A percentile compares a stretch with the other conserved stretches of the same genome.
Evolutionary conservation across 805 yeast genomes (phyloP).

Genomic region (Lachancea meyersii): DNA sequence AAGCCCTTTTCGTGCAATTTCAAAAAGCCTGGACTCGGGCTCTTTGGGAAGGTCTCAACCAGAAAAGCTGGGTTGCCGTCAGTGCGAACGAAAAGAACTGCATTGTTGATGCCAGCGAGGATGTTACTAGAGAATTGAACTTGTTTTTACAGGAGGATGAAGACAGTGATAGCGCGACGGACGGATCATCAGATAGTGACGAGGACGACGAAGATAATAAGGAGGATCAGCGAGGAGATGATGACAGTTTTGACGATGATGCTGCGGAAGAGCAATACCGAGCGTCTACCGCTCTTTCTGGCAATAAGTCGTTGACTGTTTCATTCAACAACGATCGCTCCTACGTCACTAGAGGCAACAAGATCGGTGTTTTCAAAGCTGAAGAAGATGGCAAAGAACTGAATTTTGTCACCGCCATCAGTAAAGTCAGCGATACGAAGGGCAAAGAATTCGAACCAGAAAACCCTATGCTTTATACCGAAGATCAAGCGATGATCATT

Average conservation of each 20-base stretch:
- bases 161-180: conserved; percentile 21
- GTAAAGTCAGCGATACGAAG: conserved; percentile 44
- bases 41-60: conserved; percentile 57
- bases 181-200: conserved; percentile 23
- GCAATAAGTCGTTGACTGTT: conserved; percentile 42
- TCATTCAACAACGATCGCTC: conserved; percentile 67
- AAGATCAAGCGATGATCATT: conserved; percentile 62
- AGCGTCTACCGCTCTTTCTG: conserved; percentile 2
- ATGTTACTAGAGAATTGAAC: conserved; percentile 31
- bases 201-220: conserved; percentile 29
- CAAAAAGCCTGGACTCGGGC: conserved; percentile 47
- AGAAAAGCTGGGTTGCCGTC: conserved; percentile 41
- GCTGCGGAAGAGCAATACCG: conserved; percentile 3
- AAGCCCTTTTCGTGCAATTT: conserved; percentile 41
- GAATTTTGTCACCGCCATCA: conserved; percentile 63
- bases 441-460: conserved; percentile 51
- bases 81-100: conserved; percentile 47
- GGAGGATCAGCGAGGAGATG: conserved; percentile 27
- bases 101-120: conserved; percentile 47
- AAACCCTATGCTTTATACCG: conserved; percentile 69
- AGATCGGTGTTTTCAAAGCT: conserved; percentile 72
- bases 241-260: conserved; percentile 5
- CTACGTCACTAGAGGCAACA: conserved; percentile 72
- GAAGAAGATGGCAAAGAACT: conserved; percentile 43
- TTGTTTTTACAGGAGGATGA: conserved; percentile 6